phyloP scores from a whole-genome alignment of 2,329 filamentous ascomycete genomes.

The Colletotrichum sojae region DNA sequence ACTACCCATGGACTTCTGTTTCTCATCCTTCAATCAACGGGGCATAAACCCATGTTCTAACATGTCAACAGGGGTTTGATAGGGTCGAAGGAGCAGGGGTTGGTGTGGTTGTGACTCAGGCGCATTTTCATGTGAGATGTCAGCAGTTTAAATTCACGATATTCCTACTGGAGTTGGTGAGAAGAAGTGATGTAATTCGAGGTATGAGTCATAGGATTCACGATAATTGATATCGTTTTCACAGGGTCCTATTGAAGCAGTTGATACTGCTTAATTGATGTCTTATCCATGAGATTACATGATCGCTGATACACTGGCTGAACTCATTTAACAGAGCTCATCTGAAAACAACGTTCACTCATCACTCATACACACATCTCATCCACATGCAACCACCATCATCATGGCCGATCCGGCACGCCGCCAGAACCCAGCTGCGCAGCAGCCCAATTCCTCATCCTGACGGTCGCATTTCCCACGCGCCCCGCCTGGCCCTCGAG shows the following conservation, averaged over 20 bases:
- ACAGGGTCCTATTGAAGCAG: no score
- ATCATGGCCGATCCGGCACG: not conserved
- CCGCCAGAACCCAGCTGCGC: slow-evolving; percentile 12
- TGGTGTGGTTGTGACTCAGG: not conserved
- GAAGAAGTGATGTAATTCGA: not conserved
- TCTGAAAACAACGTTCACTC: no score
- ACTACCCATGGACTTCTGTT: not conserved
- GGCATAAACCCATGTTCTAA: not conserved
- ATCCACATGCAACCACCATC: not conserved
- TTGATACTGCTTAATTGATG: no score
- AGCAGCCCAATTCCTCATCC: slow-evolving; percentile 50
- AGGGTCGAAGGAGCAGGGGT: not conserved
- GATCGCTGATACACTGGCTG: no score
- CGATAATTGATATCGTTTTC: not conserved
- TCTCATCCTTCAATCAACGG: slow-evolving; percentile 7
- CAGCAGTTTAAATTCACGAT: slow-evolving; percentile 17
- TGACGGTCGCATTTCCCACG: slow-evolving; percentile 47
- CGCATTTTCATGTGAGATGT: not conserved
- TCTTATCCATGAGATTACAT: no score
- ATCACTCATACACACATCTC: not conserved
- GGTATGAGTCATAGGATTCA: not conserved
- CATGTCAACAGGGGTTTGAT: slow-evolving; percentile 18
- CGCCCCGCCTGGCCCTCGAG: slow-evolving; percentile 46
- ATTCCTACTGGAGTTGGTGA: not conserved
- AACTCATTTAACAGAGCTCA: no score